These are phyloP conservation scores for Themeda triandra DNA, from an alignment of 176 grass and related monocot genomes.

Conservation along the genomic window DNA sequence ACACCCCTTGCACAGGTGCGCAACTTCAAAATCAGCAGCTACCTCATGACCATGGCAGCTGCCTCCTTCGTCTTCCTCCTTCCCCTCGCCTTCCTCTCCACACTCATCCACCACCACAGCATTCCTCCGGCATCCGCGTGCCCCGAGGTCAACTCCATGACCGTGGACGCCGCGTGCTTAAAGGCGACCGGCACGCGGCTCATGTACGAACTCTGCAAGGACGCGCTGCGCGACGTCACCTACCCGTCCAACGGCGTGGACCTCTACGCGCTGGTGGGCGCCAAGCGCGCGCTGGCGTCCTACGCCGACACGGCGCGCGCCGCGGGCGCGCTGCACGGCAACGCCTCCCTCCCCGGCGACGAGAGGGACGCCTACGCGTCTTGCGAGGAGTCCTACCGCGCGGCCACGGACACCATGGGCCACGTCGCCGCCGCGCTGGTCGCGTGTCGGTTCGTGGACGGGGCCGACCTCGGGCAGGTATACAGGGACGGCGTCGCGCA, in stretches of 20 bases:
- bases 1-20: no score
- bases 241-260: background rate
- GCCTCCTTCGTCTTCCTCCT: background rate
- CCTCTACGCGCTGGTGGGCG: slow-evolving; percentile 17
- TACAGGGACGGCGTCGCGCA: slow-evolving; percentile 1
- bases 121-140: background rate
- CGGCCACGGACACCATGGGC: background rate
- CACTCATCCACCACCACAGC: no score
- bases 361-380: background rate
- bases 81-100: background rate
- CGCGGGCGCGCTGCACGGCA: background rate
- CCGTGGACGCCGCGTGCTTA: background rate
- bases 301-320: background rate
- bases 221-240: background rate
- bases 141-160: background rate
- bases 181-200: background rate
- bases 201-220: slow-evolving; percentile 16
- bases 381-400: background rate
- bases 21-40: background rate
- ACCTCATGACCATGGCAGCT: background rate
- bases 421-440: background rate
- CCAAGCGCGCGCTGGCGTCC: background rate
- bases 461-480: background rate
- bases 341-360: background rate
- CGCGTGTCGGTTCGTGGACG: background rate